Percentiles rank a stretch among this genome's conserved stretches.
Evolutionary conservation across 2,329 filamentous ascomycete genomes (phyloP).

Genomic region (Colletotrichum sp.): DNA sequence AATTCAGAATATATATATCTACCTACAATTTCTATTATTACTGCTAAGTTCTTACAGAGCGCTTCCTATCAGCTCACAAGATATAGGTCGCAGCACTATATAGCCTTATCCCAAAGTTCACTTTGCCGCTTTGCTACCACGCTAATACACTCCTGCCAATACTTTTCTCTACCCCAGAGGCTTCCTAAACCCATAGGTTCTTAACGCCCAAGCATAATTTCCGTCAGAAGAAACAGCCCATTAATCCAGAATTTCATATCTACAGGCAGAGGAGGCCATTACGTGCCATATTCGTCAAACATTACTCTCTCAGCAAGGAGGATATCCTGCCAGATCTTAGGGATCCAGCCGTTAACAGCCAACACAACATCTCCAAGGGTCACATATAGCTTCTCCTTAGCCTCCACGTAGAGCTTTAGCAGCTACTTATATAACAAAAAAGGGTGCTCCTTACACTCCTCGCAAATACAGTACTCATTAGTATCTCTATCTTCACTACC

Average conservation of each 20-base stretch:
- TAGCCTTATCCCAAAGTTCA: not conserved
- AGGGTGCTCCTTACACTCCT: slow-evolving; percentile 1
- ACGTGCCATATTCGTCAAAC: not conserved
- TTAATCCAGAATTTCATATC: not conserved
- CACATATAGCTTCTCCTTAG: not conserved
- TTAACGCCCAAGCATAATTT: not conserved
- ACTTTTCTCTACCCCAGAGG: not conserved
- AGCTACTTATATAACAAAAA: not conserved
- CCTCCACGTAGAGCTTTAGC: not conserved
- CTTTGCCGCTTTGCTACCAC: not conserved
- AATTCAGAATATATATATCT: no score
- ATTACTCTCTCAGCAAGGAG: not conserved
- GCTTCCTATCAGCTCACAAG: no score
- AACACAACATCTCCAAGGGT: not conserved
- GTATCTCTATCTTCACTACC: not conserved
- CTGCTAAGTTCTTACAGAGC: no score
- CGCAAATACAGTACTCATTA: not conserved
- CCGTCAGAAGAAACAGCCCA: not conserved
- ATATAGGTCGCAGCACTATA: not conserved
- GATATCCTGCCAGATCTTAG: not conserved
- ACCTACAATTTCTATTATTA: no score
- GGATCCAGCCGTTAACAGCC: not conserved
- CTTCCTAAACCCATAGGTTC: not conserved
- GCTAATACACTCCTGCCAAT: not conserved
- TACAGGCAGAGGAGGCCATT: not conserved